Evolutionary conservation across 495 filamentous ascomycete species (phyloP).

Genomic region (Talaromyces wortmannii): DNA sequence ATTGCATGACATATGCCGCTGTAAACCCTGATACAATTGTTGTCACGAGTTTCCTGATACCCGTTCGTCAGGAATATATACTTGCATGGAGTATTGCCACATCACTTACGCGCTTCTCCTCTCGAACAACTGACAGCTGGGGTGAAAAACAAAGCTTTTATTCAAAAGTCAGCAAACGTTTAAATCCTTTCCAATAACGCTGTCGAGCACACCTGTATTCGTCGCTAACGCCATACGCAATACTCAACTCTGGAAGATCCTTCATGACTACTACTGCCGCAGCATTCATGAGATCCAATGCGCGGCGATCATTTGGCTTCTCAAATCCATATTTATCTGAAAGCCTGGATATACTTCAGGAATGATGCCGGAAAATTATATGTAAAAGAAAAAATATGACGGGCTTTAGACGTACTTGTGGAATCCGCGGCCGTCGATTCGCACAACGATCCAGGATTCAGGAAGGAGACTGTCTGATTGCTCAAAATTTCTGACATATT

Average conservation of each 20-base stretch:
- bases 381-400: background rate
- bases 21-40: conserved; percentile 91
- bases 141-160: conserved; percentile 79
- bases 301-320: conserved; percentile 87
- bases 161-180: background rate
- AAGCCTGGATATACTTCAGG: conserved; percentile 42
- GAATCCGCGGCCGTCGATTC: conserved; percentile 88
- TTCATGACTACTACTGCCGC: conserved; percentile 76
- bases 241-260: conserved; percentile 75
- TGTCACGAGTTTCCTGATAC: conserved; percentile 71
- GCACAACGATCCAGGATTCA: conserved; percentile 89
- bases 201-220: conserved; percentile 66
- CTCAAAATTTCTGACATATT: conserved; percentile 90
- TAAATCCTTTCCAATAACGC: background rate
- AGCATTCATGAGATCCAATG: conserved; percentile 90
- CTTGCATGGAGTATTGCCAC: background rate
- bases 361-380: background rate
- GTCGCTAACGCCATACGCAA: conserved; percentile 90
- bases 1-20: conserved; percentile 79
- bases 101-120: conserved; percentile 65
- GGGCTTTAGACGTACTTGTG: conserved; percentile 56
- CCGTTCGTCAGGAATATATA: background rate
- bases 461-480: conserved; percentile 70
- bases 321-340: conserved; percentile 74
- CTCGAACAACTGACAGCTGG: conserved; percentile 74